Evolutionary conservation across 805 yeast species (phyloP), one percentile per base, ranked within the genome.

Genomic region (Myxozyma mucilagina): DNA sequence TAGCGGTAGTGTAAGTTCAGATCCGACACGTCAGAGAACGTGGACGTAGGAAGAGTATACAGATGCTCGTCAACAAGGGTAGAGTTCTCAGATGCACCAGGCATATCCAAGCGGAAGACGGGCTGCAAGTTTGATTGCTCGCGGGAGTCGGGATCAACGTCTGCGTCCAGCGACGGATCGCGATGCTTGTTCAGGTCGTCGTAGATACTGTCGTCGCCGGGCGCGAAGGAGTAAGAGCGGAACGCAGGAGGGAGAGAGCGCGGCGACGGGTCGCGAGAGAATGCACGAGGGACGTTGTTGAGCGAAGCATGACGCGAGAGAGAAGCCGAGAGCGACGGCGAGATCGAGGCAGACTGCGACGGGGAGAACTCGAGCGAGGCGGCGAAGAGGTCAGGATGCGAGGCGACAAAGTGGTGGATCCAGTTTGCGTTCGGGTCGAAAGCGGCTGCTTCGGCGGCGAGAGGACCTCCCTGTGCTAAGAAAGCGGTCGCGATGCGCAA

Each of bases 321-420:
- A 24, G 41, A 36, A 6, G 54, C 38, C 35, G 57, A 53, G 16
- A 36, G 51, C 39, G 52, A 32, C 24, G 52, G 34, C 29, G 57
- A 41, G 39, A 35, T 24, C 29, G 29, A 24, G 29, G 29, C 4
- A 3, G 29, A 24, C 4, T 24, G 29, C 29, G 29, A 24, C 29
- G 29, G 29, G 4, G 29, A 24, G 29, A 24, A 3, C 29, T 24
- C 29, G 29, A 24, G 29, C 29, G 29, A 24, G 4, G 29, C 29
- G 29, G 29, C 34, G 47, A 56, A 56, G 51, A 54, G 50, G 36
- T 41, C 62, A 6, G 56, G 52, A 32, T 60, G 57, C n/a, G 49
- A 51, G 20, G 52, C 34, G 47, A 47, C 52, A 48, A 60, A 57
- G 42, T 60, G 47, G 38, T 57, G 62, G 41, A 60, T 34, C 64